These are phyloP conservation scores for Helotiales sp. DNA, from an alignment of 2,329 filamentous ascomycete genomes.

Conservation along the genomic window DNA sequence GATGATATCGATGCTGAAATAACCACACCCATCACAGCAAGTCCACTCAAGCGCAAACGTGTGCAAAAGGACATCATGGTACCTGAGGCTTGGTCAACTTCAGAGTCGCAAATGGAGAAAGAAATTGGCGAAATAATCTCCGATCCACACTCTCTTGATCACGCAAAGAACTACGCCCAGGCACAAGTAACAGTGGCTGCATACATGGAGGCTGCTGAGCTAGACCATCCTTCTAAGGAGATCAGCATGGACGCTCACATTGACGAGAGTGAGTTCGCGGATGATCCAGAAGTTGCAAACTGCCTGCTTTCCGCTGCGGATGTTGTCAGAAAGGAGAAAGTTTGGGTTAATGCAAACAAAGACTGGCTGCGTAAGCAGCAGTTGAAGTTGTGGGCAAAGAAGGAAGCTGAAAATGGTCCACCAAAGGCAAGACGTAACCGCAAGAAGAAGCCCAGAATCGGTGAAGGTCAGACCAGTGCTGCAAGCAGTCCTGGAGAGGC, in stretches of 20 bases:
- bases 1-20: conserved; percentile 21
- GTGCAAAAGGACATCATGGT: conserved; percentile 42
- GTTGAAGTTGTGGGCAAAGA: conserved; percentile 77
- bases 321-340: conserved; percentile 80
- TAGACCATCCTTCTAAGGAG: conserved; percentile 52
- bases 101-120: conserved; percentile 67
- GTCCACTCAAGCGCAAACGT: neutral
- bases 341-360: conserved; percentile 95
- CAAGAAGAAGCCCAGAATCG: conserved; percentile 61
- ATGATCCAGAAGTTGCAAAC: conserved; percentile 85
- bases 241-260: conserved; percentile 69
- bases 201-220: conserved; percentile 57
- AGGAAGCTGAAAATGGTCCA: conserved; percentile 60
- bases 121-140: conserved; percentile 75
- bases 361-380: conserved; percentile 90
- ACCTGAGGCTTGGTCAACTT: conserved; percentile 62
- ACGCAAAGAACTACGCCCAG: conserved; percentile 62
- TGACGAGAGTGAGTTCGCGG: conserved; percentile 80
- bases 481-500: conserved; percentile 73
- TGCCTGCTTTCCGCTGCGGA: conserved; percentile 78
- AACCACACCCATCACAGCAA: neutral
- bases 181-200: conserved; percentile 61
- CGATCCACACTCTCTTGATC: conserved; percentile 61
- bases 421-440: conserved; percentile 63
- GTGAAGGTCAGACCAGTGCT: conserved; percentile 67